phyloP scores from a whole-genome alignment of 108 stramenopile genomes.

The Seminavis robusta region DNA sequence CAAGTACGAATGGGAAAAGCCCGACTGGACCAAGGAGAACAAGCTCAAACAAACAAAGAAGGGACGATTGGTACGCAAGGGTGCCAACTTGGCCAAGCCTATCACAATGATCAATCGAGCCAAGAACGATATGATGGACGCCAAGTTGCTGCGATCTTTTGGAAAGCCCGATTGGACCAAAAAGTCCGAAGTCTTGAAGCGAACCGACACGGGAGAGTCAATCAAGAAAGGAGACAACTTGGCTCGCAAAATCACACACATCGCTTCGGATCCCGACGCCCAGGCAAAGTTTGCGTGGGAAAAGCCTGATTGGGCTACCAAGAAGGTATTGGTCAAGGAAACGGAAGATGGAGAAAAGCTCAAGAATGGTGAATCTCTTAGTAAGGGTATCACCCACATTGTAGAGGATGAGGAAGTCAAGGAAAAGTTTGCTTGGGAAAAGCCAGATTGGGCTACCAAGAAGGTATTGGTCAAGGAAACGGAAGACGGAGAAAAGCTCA shows the following conservation, averaged over 20 bases:
- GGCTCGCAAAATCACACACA: no score
- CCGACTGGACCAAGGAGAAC: constrained; percentile 8
- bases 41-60: constrained; percentile 7
- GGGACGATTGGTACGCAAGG: constrained; percentile 3
- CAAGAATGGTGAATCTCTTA: neutral
- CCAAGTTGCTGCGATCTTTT: neutral
- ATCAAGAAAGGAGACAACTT: neutral
- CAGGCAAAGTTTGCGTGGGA: constrained; percentile 1
- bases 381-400: neutral
- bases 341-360: neutral
- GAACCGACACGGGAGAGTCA: neutral
- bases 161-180: neutral
- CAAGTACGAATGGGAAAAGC: constrained; percentile 13
- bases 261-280: neutral
- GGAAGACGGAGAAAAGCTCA: neutral
- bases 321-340: constrained; percentile 3
- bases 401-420: neutral
- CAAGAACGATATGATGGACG: neutral
- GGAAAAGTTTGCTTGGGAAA: neutral
- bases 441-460: constrained; percentile 11
- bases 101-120: constrained; percentile 2
- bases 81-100: constrained; percentile 7
- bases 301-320: neutral
- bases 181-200: constrained; percentile 5
- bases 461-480: constrained; percentile 2